A percentile compares a stretch with the other conserved stretches of the same genome.
Conservation (phyloP, 2,329 filamentous ascomycete genomes). For the Claviceps quebecensis region DNA sequence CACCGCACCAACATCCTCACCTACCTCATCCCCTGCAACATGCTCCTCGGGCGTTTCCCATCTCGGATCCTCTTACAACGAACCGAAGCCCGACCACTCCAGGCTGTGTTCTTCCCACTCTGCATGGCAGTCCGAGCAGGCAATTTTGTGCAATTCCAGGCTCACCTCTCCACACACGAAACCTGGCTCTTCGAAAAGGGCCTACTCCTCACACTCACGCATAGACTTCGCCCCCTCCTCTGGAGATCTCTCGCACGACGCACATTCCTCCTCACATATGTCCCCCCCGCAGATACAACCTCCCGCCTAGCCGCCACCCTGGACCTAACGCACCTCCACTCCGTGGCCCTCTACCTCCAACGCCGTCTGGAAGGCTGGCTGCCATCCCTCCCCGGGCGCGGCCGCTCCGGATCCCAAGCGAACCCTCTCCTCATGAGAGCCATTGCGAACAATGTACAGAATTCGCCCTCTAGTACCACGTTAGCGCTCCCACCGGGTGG, state of each 20-base stretch:
- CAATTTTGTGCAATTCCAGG: conserved; percentile 60
- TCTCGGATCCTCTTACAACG: conserved; percentile 49
- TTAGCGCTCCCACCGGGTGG: conserved; percentile 35
- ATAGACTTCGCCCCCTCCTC: conserved; percentile 65
- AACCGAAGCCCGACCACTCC: conserved; percentile 47
- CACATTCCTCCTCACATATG: conserved; percentile 65
- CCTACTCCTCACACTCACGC: conserved; percentile 60
- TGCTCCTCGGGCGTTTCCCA: conserved; percentile 76
- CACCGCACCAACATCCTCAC: conserved; percentile 72
- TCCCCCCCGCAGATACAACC: conserved; percentile 42
- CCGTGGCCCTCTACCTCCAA: conserved; percentile 52
- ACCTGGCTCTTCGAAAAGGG: conserved; percentile 65
- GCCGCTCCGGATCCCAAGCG: conserved; percentile 23
- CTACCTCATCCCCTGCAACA: conserved; percentile 69
- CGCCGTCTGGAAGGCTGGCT: conserved; percentile 45
- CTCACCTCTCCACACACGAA: conserved; percentile 48
- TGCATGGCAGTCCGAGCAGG: conserved; percentile 58
- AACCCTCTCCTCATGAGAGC: conserved; percentile 38
- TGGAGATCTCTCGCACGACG: conserved; percentile 73
- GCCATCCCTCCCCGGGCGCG: conserved; percentile 20
- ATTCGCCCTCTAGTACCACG: conserved; percentile 23
- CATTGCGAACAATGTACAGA: conserved; percentile 30
- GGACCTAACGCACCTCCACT: conserved; percentile 54
- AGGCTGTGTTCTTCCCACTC: conserved; percentile 57
- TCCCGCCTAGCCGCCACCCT: conserved; percentile 58